A percentile compares a stretch with the other conserved stretches of the same genome.
Conservation (phyloP, 2,329 filamentous ascomycete genomes). For the Juglanconis sp. region DNA sequence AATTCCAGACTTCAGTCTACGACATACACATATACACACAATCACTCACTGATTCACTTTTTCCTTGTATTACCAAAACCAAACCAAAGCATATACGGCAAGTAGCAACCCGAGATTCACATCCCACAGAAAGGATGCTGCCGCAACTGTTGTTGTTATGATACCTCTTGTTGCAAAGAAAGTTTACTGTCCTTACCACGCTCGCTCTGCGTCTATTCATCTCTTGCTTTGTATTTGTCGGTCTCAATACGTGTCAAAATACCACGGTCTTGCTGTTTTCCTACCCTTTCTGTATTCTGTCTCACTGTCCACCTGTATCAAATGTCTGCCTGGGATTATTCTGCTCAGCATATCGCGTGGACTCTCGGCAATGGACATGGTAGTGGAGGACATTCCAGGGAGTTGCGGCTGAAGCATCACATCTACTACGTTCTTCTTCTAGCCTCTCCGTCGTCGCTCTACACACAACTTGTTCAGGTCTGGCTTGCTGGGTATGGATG, state of each 20-base stretch:
- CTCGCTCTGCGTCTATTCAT: background rate
- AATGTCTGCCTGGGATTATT: too few relatives aligned
- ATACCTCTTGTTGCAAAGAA: background rate
- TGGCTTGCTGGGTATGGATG: background rate
- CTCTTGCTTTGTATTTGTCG: background rate
- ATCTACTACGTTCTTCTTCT: background rate
- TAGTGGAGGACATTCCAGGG: background rate
- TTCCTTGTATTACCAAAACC: constrained; percentile 6
- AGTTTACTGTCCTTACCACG: background rate
- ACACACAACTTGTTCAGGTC: background rate
- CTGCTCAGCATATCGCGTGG: too few relatives aligned
- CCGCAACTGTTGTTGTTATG: background rate
- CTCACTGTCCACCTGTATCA: too few relatives aligned
- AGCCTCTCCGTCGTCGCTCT: background rate
- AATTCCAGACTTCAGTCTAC: background rate
- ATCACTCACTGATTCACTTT: constrained; percentile 13
- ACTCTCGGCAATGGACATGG: too few relatives aligned
- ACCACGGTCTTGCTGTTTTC: too few relatives aligned
- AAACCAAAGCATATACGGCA: constrained; percentile 4
- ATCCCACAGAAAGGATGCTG: background rate
- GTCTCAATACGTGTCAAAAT: background rate
- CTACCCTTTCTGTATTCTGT: too few relatives aligned
- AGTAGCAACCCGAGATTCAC: background rate
- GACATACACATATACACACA: background rate
- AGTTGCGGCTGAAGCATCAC: background rate